Base-by-base conservation (phyloP, 2,329 filamentous ascomycete genomes). In the Hansfordia pulvinata region DNA sequence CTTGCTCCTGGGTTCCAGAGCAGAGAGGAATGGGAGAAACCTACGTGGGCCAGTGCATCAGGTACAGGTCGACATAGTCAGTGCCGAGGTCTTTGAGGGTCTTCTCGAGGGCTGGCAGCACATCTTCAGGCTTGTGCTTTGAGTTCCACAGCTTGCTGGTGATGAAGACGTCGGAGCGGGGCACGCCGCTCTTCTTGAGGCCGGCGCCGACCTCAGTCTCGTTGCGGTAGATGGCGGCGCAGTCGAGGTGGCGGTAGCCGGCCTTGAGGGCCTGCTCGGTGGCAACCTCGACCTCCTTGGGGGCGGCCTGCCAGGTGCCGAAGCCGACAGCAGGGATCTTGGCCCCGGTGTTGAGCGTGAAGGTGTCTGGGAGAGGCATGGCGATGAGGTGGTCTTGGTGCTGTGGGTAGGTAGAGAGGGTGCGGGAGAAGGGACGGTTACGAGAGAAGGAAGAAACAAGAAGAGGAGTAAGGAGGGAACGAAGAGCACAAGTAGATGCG, bases 71-170 rank as follows among this genome's bases (percentile, higher is more conserved):
- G 20, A 69, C 42, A 34, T 69, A 69, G 32, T 64, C 60, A 1
- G 58, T 58, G 20, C 58, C 52, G 8, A 70, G 50, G 30, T 67
- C 60, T 30, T 53, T 44, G 20, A 69, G 46, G 1, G 60, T 61
- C 37, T 54, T 51, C 34, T 66, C 49, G 11, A 69, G 43, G 3
- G 54, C 62, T 27, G 51, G 47, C 38, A 62, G 59, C 19, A 69
- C 56, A 30, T 65, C 51, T 20, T 62, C 50, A 2, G 58, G 53
- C 27, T 53, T 46, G 38, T 69, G 64, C 20, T 62, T 51, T 9
- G 55, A 67, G 49, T 71, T 71, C 68, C 67, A 75, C 9, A 74
- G 52, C 52, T 76, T 76, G 35, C 60, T 62, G n/a, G 69, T 73
- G 27, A 69, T 53, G 46, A 64, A 54, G 25, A 62, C 47, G 4